A percentile compares a stretch with the other conserved stretches of the same genome.
phyloP scores from a whole-genome alignment of 176 grass and related monocot genomes.

The Oropetium thomaeum region DNA sequence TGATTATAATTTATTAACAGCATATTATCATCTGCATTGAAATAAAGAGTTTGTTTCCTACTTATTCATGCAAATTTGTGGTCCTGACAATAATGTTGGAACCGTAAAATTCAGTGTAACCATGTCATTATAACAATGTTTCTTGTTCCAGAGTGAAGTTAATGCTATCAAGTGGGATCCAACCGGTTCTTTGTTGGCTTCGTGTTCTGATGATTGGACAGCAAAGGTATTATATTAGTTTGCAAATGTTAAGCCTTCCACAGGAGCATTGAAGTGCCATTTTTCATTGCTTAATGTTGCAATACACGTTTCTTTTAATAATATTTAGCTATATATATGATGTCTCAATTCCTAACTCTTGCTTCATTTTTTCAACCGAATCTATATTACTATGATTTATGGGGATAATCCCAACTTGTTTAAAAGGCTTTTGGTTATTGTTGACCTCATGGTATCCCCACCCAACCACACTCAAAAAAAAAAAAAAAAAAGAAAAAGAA shows the following conservation, averaged over 20 bases:
- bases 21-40: background rate
- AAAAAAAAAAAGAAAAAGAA: background rate
- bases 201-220: constrained; percentile 91
- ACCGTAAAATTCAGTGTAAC: background rate
- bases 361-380: background rate
- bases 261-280: background rate
- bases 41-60: background rate
- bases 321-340: background rate
- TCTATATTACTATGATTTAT: background rate
- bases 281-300: background rate
- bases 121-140: background rate
- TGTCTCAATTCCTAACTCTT: background rate
- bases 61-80: background rate
- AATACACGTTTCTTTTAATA: background rate
- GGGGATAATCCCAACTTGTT: too few relatives aligned
- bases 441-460: background rate
- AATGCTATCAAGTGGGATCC: constrained; percentile 99
- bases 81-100: background rate
- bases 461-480: background rate
- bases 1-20: background rate
- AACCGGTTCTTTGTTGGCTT: constrained; percentile 87
- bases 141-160: constrained; percentile 76
- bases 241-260: background rate
- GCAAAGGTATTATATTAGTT: constrained; percentile 67
- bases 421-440: too few relatives aligned